Conservation (phyloP, 305 asterid species). For the Nicotiana rustica region DNA sequence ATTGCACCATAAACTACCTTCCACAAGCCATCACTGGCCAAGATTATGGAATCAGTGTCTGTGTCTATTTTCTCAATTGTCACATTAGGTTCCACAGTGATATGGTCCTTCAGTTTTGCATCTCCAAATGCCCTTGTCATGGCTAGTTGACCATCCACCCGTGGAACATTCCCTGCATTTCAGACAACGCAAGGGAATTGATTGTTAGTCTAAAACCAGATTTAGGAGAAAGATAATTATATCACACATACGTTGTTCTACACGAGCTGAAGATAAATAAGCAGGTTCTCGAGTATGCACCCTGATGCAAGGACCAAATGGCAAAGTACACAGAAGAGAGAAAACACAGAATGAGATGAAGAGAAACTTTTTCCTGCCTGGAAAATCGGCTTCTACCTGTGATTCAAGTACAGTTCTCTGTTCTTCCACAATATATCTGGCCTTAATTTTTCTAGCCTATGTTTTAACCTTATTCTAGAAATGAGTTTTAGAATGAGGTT, state of each 20-base stretch:
- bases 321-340: background rate
- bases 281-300: background rate
- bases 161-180: slow-evolving; percentile 47
- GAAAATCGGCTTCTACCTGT: background rate
- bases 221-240: background rate
- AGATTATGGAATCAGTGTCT: slow-evolving; percentile 41
- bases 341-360: background rate
- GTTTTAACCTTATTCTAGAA: background rate
- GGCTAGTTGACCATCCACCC: slow-evolving; percentile 62
- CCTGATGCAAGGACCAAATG: background rate
- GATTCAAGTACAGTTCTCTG: background rate
- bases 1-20: slow-evolving; percentile 43
- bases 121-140: slow-evolving; percentile 74
- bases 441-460: background rate
- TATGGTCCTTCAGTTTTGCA: slow-evolving; percentile 53
- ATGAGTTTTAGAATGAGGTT: background rate
- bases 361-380: background rate
- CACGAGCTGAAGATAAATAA: background rate
- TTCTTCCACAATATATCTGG: background rate
- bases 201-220: background rate
- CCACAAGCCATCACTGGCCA: slow-evolving; percentile 72
- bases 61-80: slow-evolving; percentile 36
- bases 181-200: background rate
- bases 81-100: slow-evolving; percentile 52
- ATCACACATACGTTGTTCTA: background rate